phyloP scores from a whole-genome alignment of 352 stramenopile species.

The Pelagophyceae sp. region DNA sequence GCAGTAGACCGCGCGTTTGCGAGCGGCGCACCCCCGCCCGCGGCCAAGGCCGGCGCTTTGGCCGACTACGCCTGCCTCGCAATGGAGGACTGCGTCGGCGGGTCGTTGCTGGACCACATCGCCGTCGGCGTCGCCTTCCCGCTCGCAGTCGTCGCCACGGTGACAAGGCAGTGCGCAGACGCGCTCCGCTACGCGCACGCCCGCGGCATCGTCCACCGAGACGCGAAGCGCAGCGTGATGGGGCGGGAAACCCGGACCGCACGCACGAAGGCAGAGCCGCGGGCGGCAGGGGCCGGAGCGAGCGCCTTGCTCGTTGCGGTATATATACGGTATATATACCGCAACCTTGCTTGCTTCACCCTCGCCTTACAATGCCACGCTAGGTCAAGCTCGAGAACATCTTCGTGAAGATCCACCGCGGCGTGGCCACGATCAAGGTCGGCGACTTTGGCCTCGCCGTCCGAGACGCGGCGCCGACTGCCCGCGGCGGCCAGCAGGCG shows the following conservation, averaged over 20 bases:
- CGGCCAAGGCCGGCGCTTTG: background rate
- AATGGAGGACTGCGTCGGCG: constrained; percentile 14
- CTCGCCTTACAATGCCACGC: too few relatives aligned
- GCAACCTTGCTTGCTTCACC: too few relatives aligned
- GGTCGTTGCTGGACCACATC: constrained; percentile 4
- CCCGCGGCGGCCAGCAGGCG: background rate
- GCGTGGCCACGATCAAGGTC: background rate
- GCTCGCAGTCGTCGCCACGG: background rate
- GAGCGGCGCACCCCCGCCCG: background rate
- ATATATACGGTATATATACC: too few relatives aligned
- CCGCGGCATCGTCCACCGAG: constrained; percentile 7
- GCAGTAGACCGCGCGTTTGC: too few relatives aligned
- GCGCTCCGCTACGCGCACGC: constrained; percentile 4
- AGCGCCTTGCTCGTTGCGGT: too few relatives aligned
- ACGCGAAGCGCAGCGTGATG: too few relatives aligned
- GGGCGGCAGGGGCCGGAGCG: too few relatives aligned
- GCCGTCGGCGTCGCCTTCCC: constrained; percentile 6
- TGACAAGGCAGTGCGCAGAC: background rate
- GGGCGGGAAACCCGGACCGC: too few relatives aligned
- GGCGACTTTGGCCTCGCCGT: constrained; percentile 20
- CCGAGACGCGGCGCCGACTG: background rate
- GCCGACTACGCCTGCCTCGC: constrained; percentile 11
- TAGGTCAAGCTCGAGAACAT: constrained; percentile 23
- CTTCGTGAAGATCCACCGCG: background rate
- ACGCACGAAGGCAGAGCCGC: too few relatives aligned